phyloP scores from a whole-genome alignment of 192 early-diverging fungal genomes.

The Phlyctochytrium bullatum region DNA sequence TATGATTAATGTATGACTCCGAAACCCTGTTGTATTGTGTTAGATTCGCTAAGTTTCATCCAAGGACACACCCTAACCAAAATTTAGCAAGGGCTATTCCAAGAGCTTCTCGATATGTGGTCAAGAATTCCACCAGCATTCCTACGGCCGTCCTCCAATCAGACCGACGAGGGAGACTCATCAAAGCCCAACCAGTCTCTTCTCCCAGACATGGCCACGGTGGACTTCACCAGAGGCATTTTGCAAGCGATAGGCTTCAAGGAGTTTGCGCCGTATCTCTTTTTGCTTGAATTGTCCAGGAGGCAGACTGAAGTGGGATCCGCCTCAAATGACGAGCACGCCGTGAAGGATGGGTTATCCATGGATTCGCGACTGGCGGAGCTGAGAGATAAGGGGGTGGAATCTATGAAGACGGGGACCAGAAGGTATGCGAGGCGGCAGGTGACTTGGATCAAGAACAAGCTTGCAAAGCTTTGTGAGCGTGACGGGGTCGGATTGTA shows the following conservation, averaged over 20 bases:
- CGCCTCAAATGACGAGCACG: conserved; percentile 34
- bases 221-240: conserved; percentile 61
- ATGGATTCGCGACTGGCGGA: conserved; percentile 69
- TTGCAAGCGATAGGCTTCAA: conserved; percentile 87
- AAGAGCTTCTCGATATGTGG: conserved; percentile 49
- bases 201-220: no score
- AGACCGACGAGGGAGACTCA: no score
- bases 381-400: conserved; percentile 57
- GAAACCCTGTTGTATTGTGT: no score
- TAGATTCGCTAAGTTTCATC: no score
- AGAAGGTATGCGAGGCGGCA: conserved; percentile 84
- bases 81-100: conserved; percentile 49
- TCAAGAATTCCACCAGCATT: conserved; percentile 20
- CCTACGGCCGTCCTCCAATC: no score
- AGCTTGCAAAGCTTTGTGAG: conserved; percentile 39
- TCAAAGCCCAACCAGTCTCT: no score
- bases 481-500: conserved; percentile 13
- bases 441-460: conserved; percentile 79
- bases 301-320: neutral
- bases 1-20: conserved; percentile 81
- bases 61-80: no score
- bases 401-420: conserved; percentile 85
- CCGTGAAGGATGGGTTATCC: conserved; percentile 55
- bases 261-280: conserved; percentile 77
- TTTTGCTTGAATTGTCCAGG: conserved; percentile 27